These are phyloP conservation scores for Cyberlindnera mrakii DNA, from an alignment of 805 yeast genomes.

Conservation along the genomic window DNA sequence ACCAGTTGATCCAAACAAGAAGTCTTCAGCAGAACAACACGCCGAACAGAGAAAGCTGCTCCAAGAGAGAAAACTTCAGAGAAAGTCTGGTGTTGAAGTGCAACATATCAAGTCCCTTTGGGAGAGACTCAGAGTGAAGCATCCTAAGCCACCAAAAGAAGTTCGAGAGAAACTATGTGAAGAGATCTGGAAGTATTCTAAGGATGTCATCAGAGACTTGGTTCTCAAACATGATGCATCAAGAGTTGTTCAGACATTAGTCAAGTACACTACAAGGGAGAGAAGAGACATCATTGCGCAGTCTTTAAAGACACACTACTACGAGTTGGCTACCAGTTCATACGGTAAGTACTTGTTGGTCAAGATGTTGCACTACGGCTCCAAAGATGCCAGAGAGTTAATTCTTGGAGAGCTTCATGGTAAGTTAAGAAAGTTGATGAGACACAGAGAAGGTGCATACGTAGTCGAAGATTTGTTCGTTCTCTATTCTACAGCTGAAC, in stretches of 20 bases:
- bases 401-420: constrained; percentile 88
- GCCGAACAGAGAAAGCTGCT: constrained; percentile 75
- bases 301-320: constrained; percentile 69
- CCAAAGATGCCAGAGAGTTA: constrained; percentile 67
- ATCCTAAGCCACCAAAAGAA: constrained; percentile 72
- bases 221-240: constrained; percentile 96
- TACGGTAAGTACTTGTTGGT: constrained; percentile 91
- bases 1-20: constrained; percentile 30
- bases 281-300: constrained; percentile 66
- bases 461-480: constrained; percentile 91
- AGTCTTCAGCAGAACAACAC: constrained; percentile 61
- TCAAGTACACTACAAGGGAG: constrained; percentile 77
- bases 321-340: constrained; percentile 81
- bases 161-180: constrained; percentile 71
- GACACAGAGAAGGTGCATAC: constrained; percentile 97
- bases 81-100: constrained; percentile 84
- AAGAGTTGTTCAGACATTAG: constrained; percentile 88
- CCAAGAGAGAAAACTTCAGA: constrained; percentile 77
- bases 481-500: constrained; percentile 77
- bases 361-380: constrained; percentile 87
- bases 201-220: constrained; percentile 72
- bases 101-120: constrained; percentile 80
- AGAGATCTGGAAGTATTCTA: constrained; percentile 79
- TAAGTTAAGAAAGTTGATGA: constrained; percentile 81
- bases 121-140: constrained; percentile 86